Evolutionary conservation across 1,284 basidiomycete species (phyloP).

Genomic region (Ustilago crameri): DNA sequence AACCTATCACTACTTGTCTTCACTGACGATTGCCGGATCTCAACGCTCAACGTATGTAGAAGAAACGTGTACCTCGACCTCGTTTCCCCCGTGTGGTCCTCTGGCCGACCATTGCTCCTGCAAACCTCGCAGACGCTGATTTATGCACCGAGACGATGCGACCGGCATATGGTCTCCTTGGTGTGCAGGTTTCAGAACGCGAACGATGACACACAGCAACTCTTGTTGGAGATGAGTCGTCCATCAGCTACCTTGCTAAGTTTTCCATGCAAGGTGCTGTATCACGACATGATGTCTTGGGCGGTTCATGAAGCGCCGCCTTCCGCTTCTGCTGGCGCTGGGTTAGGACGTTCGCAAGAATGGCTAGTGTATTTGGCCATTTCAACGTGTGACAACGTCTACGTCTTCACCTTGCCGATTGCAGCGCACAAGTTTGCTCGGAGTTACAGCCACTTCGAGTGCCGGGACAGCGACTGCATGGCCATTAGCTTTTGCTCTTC

Average conservation of each 20-base stretch:
- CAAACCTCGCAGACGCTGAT: neutral
- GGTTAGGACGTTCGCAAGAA: no score
- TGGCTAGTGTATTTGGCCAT: neutral
- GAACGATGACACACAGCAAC: no score
- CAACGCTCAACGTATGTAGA: neutral
- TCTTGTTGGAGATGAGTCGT: no score
- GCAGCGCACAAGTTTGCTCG: neutral
- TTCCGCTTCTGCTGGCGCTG: no score
- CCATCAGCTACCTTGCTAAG: no score
- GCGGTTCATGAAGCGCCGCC: neutral
- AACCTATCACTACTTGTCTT: constrained; percentile 5
- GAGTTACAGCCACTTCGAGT: neutral
- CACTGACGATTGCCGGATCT: neutral
- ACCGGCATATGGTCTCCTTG: no score
- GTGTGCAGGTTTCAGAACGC: no score
- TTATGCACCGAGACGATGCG: no score
- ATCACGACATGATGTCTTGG: neutral
- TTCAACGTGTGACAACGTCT: neutral
- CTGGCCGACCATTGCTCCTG: no score
- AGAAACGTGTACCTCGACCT: neutral
- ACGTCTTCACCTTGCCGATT: neutral
- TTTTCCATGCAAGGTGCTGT: no score
- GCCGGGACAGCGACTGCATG: constrained; percentile 21
- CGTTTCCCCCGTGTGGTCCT: neutral
- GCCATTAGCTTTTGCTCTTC: constrained; percentile 4